These are phyloP conservation scores for Mrakia frigida DNA, from an alignment of 768 basidiomycete species.

Conservation along the genomic window DNA sequence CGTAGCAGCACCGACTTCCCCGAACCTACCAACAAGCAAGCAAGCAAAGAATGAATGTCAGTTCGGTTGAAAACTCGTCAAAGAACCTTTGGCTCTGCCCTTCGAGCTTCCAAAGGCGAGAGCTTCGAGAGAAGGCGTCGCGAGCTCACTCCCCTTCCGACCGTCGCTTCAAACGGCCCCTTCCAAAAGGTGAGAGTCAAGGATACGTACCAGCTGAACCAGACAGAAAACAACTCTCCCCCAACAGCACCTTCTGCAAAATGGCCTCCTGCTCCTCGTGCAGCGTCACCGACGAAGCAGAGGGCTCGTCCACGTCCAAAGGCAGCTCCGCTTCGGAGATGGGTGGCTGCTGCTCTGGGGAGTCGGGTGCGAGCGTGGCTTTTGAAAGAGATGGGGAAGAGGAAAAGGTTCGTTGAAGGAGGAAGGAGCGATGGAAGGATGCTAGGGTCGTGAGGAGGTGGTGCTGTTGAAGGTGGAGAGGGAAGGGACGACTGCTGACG, in stretches of 20 bases:
- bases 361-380: not conserved
- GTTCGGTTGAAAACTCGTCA: not conserved
- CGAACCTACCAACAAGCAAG: conserved; percentile 58
- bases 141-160: not conserved
- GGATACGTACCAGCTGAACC: not conserved
- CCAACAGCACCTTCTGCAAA: not conserved
- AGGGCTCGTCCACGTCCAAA: not conserved
- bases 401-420: not conserved
- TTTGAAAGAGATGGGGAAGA: not conserved
- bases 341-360: not conserved
- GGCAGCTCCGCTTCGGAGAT: not conserved
- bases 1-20: conserved; percentile 93
- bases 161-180: not conserved
- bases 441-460: not conserved
- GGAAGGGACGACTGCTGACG: not conserved
- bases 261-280: conserved; percentile 10
- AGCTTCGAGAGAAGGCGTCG: not conserved
- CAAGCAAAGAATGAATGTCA: not conserved
- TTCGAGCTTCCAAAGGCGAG: not conserved
- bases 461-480: not conserved
- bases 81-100: not conserved
- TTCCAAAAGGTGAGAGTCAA: not conserved
- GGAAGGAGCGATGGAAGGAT: not conserved
- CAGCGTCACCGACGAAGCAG: not conserved
- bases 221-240: not conserved